phyloP scores from a whole-genome alignment of 352 stramenopile species.

The Globisporangium emineosum region DNA sequence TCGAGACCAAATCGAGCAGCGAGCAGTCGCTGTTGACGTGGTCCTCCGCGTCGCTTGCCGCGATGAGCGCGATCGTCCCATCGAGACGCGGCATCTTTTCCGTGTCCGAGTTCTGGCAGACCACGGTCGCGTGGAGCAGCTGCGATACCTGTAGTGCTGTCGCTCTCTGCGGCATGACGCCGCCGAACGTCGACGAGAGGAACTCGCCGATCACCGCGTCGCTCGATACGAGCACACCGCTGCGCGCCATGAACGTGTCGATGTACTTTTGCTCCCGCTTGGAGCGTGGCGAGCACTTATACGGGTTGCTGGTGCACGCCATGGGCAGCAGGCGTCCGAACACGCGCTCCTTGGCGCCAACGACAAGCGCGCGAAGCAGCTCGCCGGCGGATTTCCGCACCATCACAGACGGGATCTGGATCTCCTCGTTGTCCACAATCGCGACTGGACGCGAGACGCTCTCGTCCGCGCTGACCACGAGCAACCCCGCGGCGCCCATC shows the following conservation, averaged over 20 bases:
- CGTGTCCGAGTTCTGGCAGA: slow-evolving; percentile 19
- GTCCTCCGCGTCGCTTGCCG: slow-evolving; percentile 8
- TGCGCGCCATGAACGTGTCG: slow-evolving; percentile 20
- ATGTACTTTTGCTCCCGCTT: slow-evolving; percentile 40
- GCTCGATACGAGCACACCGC: slow-evolving; percentile 31
- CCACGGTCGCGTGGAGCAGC: slow-evolving; percentile 23
- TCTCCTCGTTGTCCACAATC: slow-evolving; percentile 36
- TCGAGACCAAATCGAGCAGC: slow-evolving; percentile 39
- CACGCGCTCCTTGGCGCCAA: slow-evolving; percentile 24
- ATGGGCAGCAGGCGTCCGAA: slow-evolving; percentile 56
- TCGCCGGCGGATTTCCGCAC: slow-evolving; percentile 48
- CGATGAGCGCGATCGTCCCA: slow-evolving; percentile 34
- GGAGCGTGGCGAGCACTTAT: slow-evolving; percentile 33
- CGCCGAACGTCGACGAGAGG: slow-evolving; percentile 47
- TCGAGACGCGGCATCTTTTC: slow-evolving; percentile 19
- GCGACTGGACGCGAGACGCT: slow-evolving; percentile 39
- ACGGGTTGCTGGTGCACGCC: slow-evolving; percentile 45
- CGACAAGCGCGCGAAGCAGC: slow-evolving; percentile 30
- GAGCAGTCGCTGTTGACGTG: slow-evolving; percentile 23
- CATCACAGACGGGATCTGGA: slow-evolving; percentile 59
- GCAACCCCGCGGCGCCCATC: slow-evolving; percentile 41
- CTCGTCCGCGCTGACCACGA: slow-evolving; percentile 51
- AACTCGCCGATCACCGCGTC: slow-evolving; percentile 36
- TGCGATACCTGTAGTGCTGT: slow-evolving; percentile 20
- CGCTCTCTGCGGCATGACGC: slow-evolving; percentile 29